A percentile compares a stretch with the other conserved stretches of the same genome.
Evolutionary conservation across 495 filamentous ascomycete genomes (phyloP).

Genomic region (Xanthoparmelia taractica): DNA sequence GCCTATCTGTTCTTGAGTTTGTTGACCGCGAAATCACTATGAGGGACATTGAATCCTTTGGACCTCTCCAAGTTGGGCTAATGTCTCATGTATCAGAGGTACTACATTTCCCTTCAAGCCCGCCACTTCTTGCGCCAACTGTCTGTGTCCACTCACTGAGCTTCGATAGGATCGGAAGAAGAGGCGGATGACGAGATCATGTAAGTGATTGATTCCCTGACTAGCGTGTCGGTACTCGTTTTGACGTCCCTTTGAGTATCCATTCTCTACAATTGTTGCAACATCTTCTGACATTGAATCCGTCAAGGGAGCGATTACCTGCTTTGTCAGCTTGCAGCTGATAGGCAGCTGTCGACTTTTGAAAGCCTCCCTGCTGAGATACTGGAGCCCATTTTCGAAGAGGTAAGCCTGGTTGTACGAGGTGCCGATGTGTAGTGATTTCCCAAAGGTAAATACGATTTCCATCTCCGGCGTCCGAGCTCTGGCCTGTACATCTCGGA

Average conservation of each 20-base stretch:
- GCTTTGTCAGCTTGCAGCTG: conserved; percentile 5
- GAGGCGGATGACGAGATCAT: neutral
- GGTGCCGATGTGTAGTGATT: neutral
- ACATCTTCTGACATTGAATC: neutral
- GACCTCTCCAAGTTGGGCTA: neutral
- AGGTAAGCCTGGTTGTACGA: neutral
- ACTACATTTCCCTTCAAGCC: neutral
- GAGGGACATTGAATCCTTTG: neutral
- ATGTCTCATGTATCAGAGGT: neutral
- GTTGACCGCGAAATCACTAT: too few species aligned
- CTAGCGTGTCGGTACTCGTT: neutral
- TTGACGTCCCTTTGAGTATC: neutral
- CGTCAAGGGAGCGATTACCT: conserved; percentile 6
- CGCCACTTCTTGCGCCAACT: neutral
- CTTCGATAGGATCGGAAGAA: neutral
- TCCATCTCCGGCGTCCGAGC: conserved; percentile 8
- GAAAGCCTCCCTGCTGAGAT: conserved; percentile 5
- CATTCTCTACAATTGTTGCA: neutral
- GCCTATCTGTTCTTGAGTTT: too few species aligned
- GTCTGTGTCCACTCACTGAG: neutral
- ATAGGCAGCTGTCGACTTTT: conserved; percentile 2
- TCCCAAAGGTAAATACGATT: neutral
- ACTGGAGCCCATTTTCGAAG: conserved; percentile 3
- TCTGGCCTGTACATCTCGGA: conserved; percentile 8
- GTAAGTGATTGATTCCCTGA: neutral